phyloP scores from a whole-genome alignment of 768 basidiomycete genomes.

The Crassisporium funariophilum region DNA sequence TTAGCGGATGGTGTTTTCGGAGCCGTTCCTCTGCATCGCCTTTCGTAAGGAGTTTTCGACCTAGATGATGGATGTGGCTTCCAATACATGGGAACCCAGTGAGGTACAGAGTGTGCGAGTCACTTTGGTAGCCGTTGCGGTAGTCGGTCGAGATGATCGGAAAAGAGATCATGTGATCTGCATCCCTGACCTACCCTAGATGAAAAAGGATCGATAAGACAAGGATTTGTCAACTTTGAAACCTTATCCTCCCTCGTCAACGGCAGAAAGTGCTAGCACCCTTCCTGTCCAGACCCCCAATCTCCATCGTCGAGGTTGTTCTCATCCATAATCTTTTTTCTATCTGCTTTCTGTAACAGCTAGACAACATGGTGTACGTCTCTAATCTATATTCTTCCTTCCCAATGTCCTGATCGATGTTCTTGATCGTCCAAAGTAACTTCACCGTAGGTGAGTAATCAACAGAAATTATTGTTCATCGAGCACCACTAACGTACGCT shows the following conservation, averaged over 20 bases:
- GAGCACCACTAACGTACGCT: constrained; percentile 5
- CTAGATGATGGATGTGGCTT: no score
- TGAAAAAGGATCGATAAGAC: constrained; percentile 41
- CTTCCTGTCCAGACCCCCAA: constrained; percentile 35
- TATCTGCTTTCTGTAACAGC: constrained; percentile 37
- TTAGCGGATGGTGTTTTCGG: no score
- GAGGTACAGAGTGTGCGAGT: no score
- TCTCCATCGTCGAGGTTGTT: constrained; percentile 32
- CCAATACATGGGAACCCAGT: no score
- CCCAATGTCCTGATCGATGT: constrained; percentile 31
- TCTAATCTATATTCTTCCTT: constrained; percentile 7
- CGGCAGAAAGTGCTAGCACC: constrained; percentile 33
- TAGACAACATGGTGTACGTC: constrained; percentile 84
- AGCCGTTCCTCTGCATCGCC: no score
- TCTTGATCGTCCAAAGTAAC: constrained; percentile 57
- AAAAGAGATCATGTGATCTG: constrained; percentile 23
- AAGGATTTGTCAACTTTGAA: constrained; percentile 37
- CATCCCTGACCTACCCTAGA: constrained; percentile 38
- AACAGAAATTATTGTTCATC: not conserved
- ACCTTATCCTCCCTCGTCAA: constrained; percentile 42
- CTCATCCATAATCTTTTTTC: constrained; percentile 13
- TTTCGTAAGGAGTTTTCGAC: no score
- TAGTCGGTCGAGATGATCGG: no score
- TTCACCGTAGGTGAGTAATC: constrained; percentile 78
- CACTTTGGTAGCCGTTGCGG: no score